Conservation (phyloP, 2,329 filamentous ascomycete genomes). For the Dendrostoma leiphaemia region DNA sequence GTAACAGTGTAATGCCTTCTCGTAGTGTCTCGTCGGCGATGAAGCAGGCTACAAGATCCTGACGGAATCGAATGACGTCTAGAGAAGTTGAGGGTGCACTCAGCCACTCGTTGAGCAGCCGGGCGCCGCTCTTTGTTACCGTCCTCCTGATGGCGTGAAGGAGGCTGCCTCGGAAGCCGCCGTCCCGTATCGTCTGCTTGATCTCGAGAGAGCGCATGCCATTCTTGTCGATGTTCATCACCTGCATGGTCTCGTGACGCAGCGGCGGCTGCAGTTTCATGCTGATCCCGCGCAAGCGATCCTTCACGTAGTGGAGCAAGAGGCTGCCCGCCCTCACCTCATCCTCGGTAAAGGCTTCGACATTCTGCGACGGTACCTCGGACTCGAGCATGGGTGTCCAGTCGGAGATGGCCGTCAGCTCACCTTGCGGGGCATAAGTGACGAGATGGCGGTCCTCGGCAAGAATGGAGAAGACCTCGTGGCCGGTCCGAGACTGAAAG, state of each 20-base stretch:
- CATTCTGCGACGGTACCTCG: conserved; percentile 54
- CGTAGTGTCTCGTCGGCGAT: conserved; percentile 64
- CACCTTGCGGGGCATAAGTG: conserved; percentile 61
- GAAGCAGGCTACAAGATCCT: conserved; percentile 79
- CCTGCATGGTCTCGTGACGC: conserved; percentile 69
- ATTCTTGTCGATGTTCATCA: conserved; percentile 90
- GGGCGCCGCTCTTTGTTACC: conserved; percentile 85
- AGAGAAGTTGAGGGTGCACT: conserved; percentile 87
- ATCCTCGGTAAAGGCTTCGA: conserved; percentile 57
- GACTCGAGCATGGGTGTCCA: conserved; percentile 80
- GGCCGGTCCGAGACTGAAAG: conserved; percentile 54
- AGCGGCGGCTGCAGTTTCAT: conserved; percentile 83
- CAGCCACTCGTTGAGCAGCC: conserved; percentile 82
- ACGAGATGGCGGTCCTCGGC: conserved; percentile 74
- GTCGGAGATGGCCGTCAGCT: conserved; percentile 50
- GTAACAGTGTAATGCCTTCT: conserved; percentile 64
- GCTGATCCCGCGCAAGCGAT: conserved; percentile 72
- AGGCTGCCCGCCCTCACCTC: conserved; percentile 78
- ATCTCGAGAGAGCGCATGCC: conserved; percentile 89
- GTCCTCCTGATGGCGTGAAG: conserved; percentile 88
- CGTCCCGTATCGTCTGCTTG: conserved; percentile 79
- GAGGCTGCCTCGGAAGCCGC: conserved; percentile 75
- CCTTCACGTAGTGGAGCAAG: conserved; percentile 80
- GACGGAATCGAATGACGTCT: conserved; percentile 70
- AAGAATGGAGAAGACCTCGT: conserved; percentile 65